These are phyloP conservation scores for Ascocoryne sarcoides DNA, from an alignment of 2,329 filamentous ascomycete genomes.

Conservation along the genomic window DNA sequence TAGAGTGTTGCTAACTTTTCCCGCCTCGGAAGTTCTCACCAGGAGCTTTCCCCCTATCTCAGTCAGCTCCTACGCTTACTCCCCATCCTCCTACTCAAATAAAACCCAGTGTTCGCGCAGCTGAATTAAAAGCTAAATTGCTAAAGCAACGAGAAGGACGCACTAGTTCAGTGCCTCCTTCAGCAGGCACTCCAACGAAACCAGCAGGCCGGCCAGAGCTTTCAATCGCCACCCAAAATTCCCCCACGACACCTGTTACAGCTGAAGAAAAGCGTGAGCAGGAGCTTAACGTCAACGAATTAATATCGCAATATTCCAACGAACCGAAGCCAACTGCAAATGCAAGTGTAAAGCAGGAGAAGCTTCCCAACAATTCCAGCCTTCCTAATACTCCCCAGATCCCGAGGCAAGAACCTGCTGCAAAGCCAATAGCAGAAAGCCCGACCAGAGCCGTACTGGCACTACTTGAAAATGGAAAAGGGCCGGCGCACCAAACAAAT, in stretches of 20 bases:
- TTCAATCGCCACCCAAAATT: slow-evolving; percentile 14
- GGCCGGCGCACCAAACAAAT: not conserved
- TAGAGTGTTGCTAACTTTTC: slow-evolving; percentile 10
- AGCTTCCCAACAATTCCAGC: slow-evolving; percentile 4
- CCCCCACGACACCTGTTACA: slow-evolving; percentile 12
- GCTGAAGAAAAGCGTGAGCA: slow-evolving; percentile 15
- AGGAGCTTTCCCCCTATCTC: slow-evolving; percentile 8
- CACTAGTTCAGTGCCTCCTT: slow-evolving; percentile 19
- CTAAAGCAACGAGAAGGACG: slow-evolving; percentile 20
- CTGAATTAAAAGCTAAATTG: slow-evolving; percentile 26
- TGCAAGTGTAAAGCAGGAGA: slow-evolving; percentile 13
- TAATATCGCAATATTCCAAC: slow-evolving; percentile 24
- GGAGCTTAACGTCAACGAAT: slow-evolving; percentile 19
- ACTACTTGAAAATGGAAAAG: slow-evolving; percentile 5
- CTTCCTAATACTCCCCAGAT: slow-evolving; percentile 4
- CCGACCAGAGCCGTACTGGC: slow-evolving; percentile 13
- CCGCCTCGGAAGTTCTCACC: slow-evolving; percentile 16
- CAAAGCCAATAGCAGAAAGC: slow-evolving; percentile 17
- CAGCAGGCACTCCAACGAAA: slow-evolving; percentile 7
- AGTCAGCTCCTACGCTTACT: slow-evolving; percentile 11
- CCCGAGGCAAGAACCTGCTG: slow-evolving; percentile 1
- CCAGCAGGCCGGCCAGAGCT: slow-evolving; percentile 6
- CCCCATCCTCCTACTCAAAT: slow-evolving; percentile 20
- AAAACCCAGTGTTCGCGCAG: slow-evolving; percentile 24
- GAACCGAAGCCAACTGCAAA: slow-evolving; percentile 13